These are phyloP conservation scores for Phytopythium boreale DNA, from an alignment of 352 stramenopile species.

Conservation along the genomic window DNA sequence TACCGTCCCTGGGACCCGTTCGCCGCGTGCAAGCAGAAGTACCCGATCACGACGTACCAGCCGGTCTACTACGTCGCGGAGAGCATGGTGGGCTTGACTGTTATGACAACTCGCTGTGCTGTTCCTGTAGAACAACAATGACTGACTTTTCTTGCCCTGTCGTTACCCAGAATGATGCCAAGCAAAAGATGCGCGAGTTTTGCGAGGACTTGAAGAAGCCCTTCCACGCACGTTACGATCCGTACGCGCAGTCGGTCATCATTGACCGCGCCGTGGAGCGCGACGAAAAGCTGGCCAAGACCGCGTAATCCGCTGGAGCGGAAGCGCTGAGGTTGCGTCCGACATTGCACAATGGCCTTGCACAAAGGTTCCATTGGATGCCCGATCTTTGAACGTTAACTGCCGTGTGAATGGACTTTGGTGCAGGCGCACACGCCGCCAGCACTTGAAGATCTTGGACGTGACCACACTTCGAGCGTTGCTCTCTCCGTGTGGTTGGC, in stretches of 20 bases:
- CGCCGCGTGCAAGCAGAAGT: conserved; percentile 91
- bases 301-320: background rate
- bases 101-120: background rate
- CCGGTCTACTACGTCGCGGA: conserved; percentile 97
- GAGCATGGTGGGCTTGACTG: conserved; percentile 59
- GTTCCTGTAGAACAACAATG: background rate
- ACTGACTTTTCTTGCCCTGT: background rate
- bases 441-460: background rate
- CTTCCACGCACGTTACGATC: conserved; percentile 95
- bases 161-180: conserved; percentile 75
- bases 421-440: background rate
- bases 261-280: conserved; percentile 71
- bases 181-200: conserved; percentile 93
- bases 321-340: background rate
- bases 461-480: background rate
- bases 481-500: background rate
- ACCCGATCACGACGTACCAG: conserved; percentile 98
- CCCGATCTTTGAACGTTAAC: background rate
- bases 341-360: background rate
- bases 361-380: background rate
- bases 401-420: background rate
- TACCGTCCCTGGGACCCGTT: conserved; percentile 94
- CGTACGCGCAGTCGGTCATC: conserved; percentile 88
- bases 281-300: conserved; percentile 52
- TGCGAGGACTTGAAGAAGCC: conserved; percentile 93